Base-by-base conservation (phyloP, 2,329 filamentous ascomycete species). In the Penicillium expansum region DNA sequence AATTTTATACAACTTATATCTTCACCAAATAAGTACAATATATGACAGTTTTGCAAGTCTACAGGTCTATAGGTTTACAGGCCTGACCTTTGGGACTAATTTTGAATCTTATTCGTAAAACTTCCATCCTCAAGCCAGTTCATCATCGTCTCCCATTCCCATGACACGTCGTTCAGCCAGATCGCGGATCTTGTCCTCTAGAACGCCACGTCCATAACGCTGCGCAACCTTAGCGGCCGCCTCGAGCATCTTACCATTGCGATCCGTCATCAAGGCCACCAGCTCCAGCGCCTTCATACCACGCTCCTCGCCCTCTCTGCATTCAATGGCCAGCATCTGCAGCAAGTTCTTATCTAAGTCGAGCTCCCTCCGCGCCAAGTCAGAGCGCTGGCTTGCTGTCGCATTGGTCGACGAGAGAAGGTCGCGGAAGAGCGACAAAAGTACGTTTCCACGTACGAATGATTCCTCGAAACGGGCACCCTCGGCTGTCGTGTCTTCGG, bases 271-370 rank as follows among this genome's bases (percentile, higher is more conserved):
- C 68, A 99, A 79, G 60, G 84, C 82, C 30, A 96, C 94, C 67
- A 97, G 83, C 76, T 99, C 95, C 35, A 99, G 79, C 0, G 93
- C 93, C 64, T 93, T 91, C 91, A 97, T 97, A 6, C 92, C 93
- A 30, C 89, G 83, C 61, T 97, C 92, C 73, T 99, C 94, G 43
- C 92, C 91, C 64, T 94, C 91, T 58, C 92, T 86, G 72, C 94
- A 99, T 78, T 97, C 94, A 7, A 88, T 80, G 2, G 91, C 92
- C 69, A 99, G 80, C 71, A 97, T 83, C 78, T 97, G 92, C 62
- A 99, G 79, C 49, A 99, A 80, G 42, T 88, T 86, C 78, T 96
- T 96, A 78, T 99, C 92, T 37, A 96, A 85, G 43, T 95, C 91
- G 43, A 95, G 79, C 73, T 96, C 90, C 54, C 91, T 82, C 38